These are phyloP conservation scores for Rhodofomes roseus DNA, from an alignment of 1,284 basidiomycete species.

Conservation along the genomic window DNA sequence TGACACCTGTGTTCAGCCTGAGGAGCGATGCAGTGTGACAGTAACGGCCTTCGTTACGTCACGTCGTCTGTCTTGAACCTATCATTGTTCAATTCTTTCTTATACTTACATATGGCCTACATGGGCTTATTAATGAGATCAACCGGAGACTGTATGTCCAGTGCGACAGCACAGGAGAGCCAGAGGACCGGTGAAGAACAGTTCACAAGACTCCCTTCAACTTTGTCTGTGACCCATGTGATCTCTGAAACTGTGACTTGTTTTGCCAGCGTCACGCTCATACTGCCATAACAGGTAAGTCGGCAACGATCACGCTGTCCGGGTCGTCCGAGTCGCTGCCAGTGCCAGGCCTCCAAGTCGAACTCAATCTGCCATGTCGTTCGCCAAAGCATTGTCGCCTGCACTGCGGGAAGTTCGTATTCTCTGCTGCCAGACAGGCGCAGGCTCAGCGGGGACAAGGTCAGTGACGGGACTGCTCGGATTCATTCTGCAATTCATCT, in stretches of 20 bases:
- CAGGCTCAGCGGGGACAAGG: constrained; percentile 82
- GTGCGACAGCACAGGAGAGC: too few relatives aligned
- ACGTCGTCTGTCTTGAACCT: too few relatives aligned
- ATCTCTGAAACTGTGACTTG: too few relatives aligned
- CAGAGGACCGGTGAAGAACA: too few relatives aligned
- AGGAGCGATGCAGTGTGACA: not conserved
- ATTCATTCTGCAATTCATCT: not conserved
- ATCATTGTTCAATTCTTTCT: too few relatives aligned
- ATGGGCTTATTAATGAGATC: too few relatives aligned
- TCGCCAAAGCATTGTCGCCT: constrained; percentile 79
- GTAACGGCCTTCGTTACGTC: too few relatives aligned
- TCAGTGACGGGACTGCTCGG: constrained; percentile 33
- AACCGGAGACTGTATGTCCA: too few relatives aligned
- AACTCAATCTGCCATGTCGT: constrained; percentile 44
- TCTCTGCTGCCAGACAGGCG: constrained; percentile 79
- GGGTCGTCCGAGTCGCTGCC: not conserved
- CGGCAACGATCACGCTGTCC: not conserved
- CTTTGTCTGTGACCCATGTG: too few relatives aligned
- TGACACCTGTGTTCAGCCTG: not conserved
- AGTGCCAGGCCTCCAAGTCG: not conserved
- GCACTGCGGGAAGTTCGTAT: constrained; percentile 85
- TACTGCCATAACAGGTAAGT: not conserved
- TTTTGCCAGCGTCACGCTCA: too few relatives aligned
- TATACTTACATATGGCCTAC: too few relatives aligned
- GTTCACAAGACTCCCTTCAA: too few relatives aligned